Base-by-base conservation (phyloP, 805 yeast genomes). In the Wickerhamomyces subpelliculosus region DNA sequence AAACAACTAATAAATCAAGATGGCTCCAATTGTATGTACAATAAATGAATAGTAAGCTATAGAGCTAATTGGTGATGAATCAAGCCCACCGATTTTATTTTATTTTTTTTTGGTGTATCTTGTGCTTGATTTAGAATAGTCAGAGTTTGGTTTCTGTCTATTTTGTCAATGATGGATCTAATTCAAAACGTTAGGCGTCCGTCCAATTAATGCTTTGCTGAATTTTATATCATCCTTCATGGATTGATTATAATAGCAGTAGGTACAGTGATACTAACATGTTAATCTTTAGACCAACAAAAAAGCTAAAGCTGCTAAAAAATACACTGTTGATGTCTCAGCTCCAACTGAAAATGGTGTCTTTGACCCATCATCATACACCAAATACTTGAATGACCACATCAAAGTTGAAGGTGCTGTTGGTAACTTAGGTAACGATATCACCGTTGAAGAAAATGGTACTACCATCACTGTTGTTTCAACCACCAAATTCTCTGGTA, bases 341-440 rank as follows among this genome's bases (percentile, higher is more conserved):
- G 95, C 95, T 68, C 96, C 96, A 75, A 88, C 88, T 66, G 95
- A 86, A 69, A 86, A 85, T 73, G 94, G 89, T 77, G 95, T 90
- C 67, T 86, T 88, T 64, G 97, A 93, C 83, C 93, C 94, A 70
- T 84, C 93, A 66, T 81, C 94, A 61, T 88, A 90, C 81, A 95
- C 86, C 64, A 90, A 93, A 80, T 93, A 82, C 90, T 83, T 93
- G 72, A 80, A 84, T 69, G 97, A 93, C 77, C 96, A 87, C 87
- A 90, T 93, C 86, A 93, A 93, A 83, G 90, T 93, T 65, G 99
- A 93, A 54, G 89, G 90, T 71, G 80, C 83, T 65, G 76, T 85
- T 62, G 96, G 97, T 72, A 85, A 88, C 90, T 83, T 93, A 66
- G 96, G 96, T 75, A 89, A 85, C 68, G 84, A 82, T 66, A 80